Conservation (phyloP, 495 filamentous ascomycete species). For the Achaetomiella virescens region DNA sequence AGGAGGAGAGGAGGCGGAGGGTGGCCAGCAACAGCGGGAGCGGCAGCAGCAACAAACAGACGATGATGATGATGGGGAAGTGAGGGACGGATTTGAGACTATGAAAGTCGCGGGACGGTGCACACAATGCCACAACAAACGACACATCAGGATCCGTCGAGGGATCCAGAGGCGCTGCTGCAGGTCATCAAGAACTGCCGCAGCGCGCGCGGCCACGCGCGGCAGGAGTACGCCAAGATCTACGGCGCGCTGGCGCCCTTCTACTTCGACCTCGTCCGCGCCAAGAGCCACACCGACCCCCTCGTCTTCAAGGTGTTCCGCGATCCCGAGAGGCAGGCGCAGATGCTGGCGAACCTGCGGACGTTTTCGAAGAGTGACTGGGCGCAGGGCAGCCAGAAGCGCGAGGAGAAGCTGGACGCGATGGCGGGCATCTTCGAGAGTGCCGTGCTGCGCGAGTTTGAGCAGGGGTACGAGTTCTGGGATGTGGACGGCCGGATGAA, state of each 20-base stretch:
- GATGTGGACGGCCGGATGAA: constrained; percentile 86
- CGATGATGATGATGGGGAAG: no score
- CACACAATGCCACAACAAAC: not conserved
- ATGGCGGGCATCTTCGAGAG: constrained; percentile 84
- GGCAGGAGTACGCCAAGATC: constrained; percentile 84
- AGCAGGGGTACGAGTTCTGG: constrained; percentile 80
- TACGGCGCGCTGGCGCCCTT: constrained; percentile 83
- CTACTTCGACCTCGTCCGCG: constrained; percentile 72
- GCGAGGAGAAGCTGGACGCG: constrained; percentile 62
- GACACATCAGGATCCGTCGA: constrained; percentile 27
- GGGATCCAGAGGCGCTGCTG: constrained; percentile 55
- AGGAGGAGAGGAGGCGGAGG: constrained; percentile 45
- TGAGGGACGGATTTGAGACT: constrained; percentile 64
- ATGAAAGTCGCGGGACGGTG: constrained; percentile 39
- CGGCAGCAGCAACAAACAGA: constrained; percentile 10
- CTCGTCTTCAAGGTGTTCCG: constrained; percentile 78
- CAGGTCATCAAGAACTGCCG: constrained; percentile 58
- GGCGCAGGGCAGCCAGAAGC: constrained; percentile 61
- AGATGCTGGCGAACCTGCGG: constrained; percentile 73
- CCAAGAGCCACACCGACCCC: constrained; percentile 70
- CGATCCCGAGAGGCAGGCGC: constrained; percentile 82
- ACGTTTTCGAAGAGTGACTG: constrained; percentile 76
- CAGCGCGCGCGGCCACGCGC: constrained; percentile 79
- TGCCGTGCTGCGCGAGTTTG: constrained; percentile 83
- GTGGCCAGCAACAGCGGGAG: not conserved